Conservation (phyloP, 805 yeast genomes). For the Hanseniaspora guilliermondii region DNA sequence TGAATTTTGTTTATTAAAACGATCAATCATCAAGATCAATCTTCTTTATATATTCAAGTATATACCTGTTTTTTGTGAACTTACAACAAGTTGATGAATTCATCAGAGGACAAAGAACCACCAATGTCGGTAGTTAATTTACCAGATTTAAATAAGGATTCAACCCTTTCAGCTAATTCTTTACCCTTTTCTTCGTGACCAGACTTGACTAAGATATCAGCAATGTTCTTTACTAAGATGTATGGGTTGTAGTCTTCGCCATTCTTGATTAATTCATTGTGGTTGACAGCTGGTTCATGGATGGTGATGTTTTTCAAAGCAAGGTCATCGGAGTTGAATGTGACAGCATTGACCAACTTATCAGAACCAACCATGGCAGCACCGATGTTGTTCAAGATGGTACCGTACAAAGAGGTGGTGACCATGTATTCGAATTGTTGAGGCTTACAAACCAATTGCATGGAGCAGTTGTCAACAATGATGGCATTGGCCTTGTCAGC, state of each 20-base stretch:
- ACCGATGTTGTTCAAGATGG: conserved; percentile 93
- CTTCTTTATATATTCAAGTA: not conserved
- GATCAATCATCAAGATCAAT: not conserved
- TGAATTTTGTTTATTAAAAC: not conserved
- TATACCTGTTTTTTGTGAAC: not conserved
- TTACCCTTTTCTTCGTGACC: conserved; percentile 13
- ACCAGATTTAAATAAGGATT: conserved; percentile 7
- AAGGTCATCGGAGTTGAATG: conserved; percentile 11
- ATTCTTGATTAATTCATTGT: conserved; percentile 6
- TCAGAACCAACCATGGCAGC: conserved; percentile 45
- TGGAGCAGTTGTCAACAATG: conserved; percentile 96
- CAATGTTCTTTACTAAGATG: conserved; percentile 10
- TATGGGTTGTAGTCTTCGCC: conserved; percentile 11
- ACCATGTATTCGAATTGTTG: conserved; percentile 97
- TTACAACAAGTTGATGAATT: conserved; percentile 12
- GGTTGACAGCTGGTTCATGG: conserved; percentile 14
- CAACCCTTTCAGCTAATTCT: conserved; percentile 7
- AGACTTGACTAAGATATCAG: conserved; percentile 11
- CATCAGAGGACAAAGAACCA: conserved; percentile 13
- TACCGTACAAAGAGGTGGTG: conserved; percentile 96
- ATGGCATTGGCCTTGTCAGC: conserved; percentile 57
- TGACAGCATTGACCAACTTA: conserved; percentile 10
- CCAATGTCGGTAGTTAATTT: conserved; percentile 12
- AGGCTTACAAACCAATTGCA: conserved; percentile 98
- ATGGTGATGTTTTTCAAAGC: conserved; percentile 12